Base-by-base conservation (phyloP, 2,329 filamentous ascomycete species). In the Pestalotiopsis sp. region DNA sequence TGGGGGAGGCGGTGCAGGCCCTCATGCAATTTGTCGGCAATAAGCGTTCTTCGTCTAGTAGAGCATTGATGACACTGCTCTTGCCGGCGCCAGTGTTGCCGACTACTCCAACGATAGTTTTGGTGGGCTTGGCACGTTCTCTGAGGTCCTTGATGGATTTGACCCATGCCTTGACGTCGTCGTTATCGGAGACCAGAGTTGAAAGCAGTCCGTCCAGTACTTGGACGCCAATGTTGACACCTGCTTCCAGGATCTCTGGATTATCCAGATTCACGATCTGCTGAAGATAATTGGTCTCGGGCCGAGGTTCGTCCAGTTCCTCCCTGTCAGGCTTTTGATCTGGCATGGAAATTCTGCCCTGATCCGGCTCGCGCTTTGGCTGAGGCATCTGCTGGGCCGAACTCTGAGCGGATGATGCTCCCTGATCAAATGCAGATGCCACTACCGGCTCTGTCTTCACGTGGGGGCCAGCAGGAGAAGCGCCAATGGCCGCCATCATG, bases 11-110 rank as follows among this genome's bases (percentile, higher is more conserved):
- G 61, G 76, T 77, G 40, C 75, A 76, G 20, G 74, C 75, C 17
- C 76, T 71, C 17, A 78, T 25, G 61, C 88, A 88, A 65, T 74
- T 80, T 0, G 80, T 82, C 0, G 78, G 81, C 0, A 81, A 69
- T 9, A 82, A 71, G 11, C 36, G 25, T 23, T 83, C 82, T 49
- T 77, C 75, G 13, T 66, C 70, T 20, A 72, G 59, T n/a, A 75
- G 57, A 2, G 71, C 70, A 65, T 75, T 75, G 45, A 75, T 73
- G 14, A 75, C 60, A 11, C 72, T 73, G 63, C 73, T 75, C 49
- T 75, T 75, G 17, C 74, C 73, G 2, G 71, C 67, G 1, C 73
- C 73, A 14, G 74, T 75, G 40, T 41, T 41, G 9, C 74, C 74
- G 36, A 75, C 68, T 2, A 76, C 67, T 25, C 73, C 73, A 14